A percentile compares a stretch with the other conserved stretches of the same genome.
These are phyloP conservation scores for Apium graveolens DNA, from an alignment of 129 eudicot species.

Conservation along the genomic window DNA sequence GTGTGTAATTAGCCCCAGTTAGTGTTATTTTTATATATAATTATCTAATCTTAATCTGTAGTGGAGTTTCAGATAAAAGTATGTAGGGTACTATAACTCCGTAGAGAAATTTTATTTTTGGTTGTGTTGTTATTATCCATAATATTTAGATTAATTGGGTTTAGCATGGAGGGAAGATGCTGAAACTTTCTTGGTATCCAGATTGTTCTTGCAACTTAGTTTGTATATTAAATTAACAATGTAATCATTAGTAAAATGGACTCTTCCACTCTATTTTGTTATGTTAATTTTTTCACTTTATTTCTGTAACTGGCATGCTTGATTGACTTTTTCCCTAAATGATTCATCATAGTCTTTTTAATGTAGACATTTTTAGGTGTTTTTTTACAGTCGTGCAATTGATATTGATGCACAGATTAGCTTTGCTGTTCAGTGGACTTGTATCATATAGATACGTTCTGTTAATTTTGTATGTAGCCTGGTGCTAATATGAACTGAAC, in stretches of 20 bases:
- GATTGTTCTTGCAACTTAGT: too few species aligned
- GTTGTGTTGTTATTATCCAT: neutral
- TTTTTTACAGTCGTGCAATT: neutral
- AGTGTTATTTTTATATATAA: neutral
- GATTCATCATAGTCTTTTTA: neutral
- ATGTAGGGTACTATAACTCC: neutral
- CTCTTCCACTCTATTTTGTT: too few species aligned
- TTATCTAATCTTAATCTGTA: neutral
- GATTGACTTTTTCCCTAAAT: too few species aligned
- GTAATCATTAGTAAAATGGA: neutral
- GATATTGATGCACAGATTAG: neutral
- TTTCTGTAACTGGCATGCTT: too few species aligned
- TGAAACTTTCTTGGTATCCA: neutral
- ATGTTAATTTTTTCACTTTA: neutral
- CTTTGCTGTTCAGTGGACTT: too few species aligned
- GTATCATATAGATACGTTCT: too few species aligned
- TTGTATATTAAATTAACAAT: too few species aligned
- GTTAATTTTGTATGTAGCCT: too few species aligned
- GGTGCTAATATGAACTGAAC: too few species aligned
- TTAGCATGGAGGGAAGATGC: neutral
- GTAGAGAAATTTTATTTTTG: neutral
- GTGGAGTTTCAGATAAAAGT: neutral
- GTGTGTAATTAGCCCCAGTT: constrained; percentile 1
- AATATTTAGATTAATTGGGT: neutral
- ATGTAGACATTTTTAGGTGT: too few species aligned